phyloP scores from a whole-genome alignment of 1,139 yeast genomes.

The Suhomyces chickasaworum region DNA sequence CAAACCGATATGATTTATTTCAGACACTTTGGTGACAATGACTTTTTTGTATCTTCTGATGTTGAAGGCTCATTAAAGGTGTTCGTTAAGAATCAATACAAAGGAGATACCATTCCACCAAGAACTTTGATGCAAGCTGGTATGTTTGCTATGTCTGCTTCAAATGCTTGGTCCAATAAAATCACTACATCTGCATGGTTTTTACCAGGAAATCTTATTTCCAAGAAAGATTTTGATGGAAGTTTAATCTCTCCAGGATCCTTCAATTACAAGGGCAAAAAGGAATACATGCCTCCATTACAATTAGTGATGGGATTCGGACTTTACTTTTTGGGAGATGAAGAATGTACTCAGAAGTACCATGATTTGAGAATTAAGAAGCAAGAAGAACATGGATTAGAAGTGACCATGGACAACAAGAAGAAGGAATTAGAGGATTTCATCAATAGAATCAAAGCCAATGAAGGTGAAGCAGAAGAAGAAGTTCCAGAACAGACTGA shows the following conservation, averaged over 20 bases:
- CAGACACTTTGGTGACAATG: conserved; percentile 73
- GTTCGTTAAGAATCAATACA: conserved; percentile 74
- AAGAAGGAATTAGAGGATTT: conserved; percentile 26
- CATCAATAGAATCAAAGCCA: conserved; percentile 16
- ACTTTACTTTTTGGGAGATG: conserved; percentile 71
- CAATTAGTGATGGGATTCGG: conserved; percentile 91
- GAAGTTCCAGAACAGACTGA: conserved; percentile 17
- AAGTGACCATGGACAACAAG: conserved; percentile 40
- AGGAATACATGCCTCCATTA: conserved; percentile 73
- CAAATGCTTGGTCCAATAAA: conserved; percentile 89
- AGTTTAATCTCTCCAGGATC: conserved; percentile 65
- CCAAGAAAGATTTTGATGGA: conserved; percentile 69
- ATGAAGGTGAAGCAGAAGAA: conserved; percentile 10
- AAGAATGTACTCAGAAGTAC: conserved; percentile 48
- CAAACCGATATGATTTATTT: conserved; percentile 85
- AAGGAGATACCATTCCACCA: conserved; percentile 70
- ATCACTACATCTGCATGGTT: conserved; percentile 84
- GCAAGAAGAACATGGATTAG: conserved; percentile 51
- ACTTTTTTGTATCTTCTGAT: conserved; percentile 74
- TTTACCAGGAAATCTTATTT: conserved; percentile 63
- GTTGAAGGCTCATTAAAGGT: conserved; percentile 74
- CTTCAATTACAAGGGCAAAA: conserved; percentile 58
- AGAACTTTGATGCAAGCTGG: conserved; percentile 91
- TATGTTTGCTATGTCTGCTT: conserved; percentile 73
- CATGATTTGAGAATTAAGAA: conserved; percentile 36